Evolutionary conservation across 1,284 basidiomycete species (phyloP).

Genomic region (Inonotus hispidus): DNA sequence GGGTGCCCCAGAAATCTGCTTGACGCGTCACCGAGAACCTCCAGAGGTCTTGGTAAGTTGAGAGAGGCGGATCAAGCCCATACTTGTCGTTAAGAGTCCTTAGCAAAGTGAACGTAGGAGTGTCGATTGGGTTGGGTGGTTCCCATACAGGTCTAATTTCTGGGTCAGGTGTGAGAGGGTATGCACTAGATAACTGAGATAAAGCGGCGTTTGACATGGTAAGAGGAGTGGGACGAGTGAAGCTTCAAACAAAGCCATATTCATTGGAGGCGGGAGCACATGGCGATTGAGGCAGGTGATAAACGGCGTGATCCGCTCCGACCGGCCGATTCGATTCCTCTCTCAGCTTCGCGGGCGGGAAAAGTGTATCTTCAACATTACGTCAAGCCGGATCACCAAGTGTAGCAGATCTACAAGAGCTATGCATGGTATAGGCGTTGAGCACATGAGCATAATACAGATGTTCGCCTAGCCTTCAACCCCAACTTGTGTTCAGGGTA

Average conservation of each 20-base stretch:
- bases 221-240: background rate
- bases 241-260: background rate
- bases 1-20: constrained; percentile 67
- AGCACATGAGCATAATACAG: too few species aligned
- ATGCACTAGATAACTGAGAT: background rate
- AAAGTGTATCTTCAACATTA: too few species aligned
- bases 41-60: constrained; percentile 64
- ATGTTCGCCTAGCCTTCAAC: background rate
- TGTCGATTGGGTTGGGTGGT: constrained; percentile 1
- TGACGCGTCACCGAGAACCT: constrained; percentile 64
- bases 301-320: background rate
- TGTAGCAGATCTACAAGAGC: too few species aligned
- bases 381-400: too few species aligned
- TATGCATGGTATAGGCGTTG: too few species aligned
- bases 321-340: background rate
- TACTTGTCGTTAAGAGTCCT: constrained; percentile 50
- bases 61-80: constrained; percentile 35
- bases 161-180: background rate
- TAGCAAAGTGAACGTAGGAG: constrained; percentile 56
- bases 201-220: background rate
- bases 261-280: background rate
- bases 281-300: background rate
- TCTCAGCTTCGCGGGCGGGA: background rate
- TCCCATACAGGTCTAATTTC: constrained; percentile 1
- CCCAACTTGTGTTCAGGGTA: background rate